Percentiles rank a stretch among this genome's conserved stretches.
Conservation (phyloP, 2,329 filamentous ascomycete genomes). For the Orbilia ellipsospora region DNA sequence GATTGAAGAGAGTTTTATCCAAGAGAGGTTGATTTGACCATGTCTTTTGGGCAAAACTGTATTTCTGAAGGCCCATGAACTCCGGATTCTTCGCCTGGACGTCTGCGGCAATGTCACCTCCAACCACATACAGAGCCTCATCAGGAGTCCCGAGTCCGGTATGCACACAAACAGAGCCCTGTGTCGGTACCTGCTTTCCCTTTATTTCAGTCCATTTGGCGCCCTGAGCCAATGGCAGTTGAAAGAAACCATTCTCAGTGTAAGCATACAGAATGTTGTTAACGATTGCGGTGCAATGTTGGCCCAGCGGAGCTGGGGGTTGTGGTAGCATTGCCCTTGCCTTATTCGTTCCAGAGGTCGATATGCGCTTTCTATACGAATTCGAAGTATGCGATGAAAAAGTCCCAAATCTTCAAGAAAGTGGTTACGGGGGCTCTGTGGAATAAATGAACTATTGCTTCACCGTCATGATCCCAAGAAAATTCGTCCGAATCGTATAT, state of each 20-base stretch:
- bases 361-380: conserved; percentile 9
- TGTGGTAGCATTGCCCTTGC: conserved; percentile 55
- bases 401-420: conserved; percentile 14
- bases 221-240: conserved; percentile 55
- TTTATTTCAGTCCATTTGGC: conserved; percentile 58
- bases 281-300: conserved; percentile 58
- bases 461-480: conserved; percentile 53
- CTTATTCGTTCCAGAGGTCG: conserved; percentile 8
- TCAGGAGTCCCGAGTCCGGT: conserved; percentile 57
- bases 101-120: conserved; percentile 55
- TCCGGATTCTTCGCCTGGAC: conserved; percentile 55
- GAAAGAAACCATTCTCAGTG: conserved; percentile 58
- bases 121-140: conserved; percentile 59
- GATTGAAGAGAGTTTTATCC: conserved; percentile 57
- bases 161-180: conserved; percentile 58
- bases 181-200: conserved; percentile 55
- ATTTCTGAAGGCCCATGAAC: conserved; percentile 58
- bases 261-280: conserved; percentile 58
- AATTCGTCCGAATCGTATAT: conserved; percentile 39
- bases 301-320: conserved; percentile 56
- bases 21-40: conserved; percentile 57
- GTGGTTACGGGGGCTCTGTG: conserved; percentile 15
- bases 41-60: conserved; percentile 56
- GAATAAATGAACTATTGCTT: conserved; percentile 22
- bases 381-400: conserved; percentile 12